phyloP scores from a whole-genome alignment of 2,329 filamentous ascomycete genomes.

The Chaetomiaceae sp. region DNA sequence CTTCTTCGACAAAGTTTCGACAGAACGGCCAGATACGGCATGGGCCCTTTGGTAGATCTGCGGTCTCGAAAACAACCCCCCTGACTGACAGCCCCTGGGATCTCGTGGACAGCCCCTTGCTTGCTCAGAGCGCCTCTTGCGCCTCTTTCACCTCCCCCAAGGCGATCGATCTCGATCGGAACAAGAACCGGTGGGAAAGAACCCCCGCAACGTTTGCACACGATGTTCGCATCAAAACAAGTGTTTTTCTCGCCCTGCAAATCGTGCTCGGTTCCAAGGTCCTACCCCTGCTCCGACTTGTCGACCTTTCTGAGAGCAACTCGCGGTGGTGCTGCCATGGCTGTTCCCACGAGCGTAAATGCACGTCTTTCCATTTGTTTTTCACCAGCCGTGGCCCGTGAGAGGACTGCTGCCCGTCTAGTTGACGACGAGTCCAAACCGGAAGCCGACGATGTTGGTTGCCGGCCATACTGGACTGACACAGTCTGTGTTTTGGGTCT shows the following conservation, averaged over 20 bases:
- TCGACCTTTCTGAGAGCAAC: too few species aligned
- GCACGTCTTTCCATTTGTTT: constrained; percentile 7
- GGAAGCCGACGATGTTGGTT: constrained; percentile 12
- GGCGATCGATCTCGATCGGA: constrained; percentile 16
- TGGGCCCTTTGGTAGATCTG: not conserved
- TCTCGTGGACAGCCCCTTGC: too few species aligned
- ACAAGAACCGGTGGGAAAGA: not conserved
- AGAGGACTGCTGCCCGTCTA: constrained; percentile 9
- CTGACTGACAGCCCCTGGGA: not conserved
- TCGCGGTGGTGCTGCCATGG: not conserved
- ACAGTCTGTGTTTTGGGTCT: constrained; percentile 25
- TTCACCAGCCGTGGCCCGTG: constrained; percentile 1
- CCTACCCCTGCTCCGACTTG: not conserved
- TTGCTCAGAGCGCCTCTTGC: too few species aligned
- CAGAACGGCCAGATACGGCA: too few species aligned
- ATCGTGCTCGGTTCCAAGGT: not conserved
- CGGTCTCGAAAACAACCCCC: not conserved
- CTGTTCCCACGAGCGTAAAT: not conserved
- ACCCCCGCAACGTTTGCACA: not conserved
- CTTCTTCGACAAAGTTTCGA: not conserved
- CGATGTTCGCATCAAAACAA: constrained; percentile 4
- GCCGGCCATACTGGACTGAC: constrained; percentile 20
- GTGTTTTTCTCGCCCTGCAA: not conserved
- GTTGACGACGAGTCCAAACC: constrained; percentile 4
- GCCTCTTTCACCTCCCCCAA: constrained; percentile 9